Evolutionary conservation across 2,329 filamentous ascomycete genomes (phyloP).

Genomic region (Ophiocordyceps camponoti-saundersi): DNA sequence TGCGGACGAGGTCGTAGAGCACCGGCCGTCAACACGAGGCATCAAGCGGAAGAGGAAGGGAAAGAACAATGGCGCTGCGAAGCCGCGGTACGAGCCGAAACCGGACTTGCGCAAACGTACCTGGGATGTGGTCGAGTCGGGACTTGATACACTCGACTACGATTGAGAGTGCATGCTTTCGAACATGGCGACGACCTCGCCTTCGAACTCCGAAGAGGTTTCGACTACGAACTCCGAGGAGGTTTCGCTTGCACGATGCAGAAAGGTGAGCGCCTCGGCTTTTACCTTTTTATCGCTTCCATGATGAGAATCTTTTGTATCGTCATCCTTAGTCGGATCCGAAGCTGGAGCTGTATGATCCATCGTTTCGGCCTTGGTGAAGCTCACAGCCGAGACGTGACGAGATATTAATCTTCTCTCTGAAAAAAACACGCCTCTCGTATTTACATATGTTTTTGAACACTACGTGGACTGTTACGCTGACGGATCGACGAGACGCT

Average conservation of each 20-base stretch:
- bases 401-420: constrained; percentile 40
- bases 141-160: constrained; percentile 43
- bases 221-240: too few relatives aligned
- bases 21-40: not conserved
- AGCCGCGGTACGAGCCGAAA: constrained; percentile 28
- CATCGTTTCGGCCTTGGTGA: constrained; percentile 14
- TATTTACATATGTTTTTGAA: not conserved
- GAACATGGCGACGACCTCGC: too few relatives aligned
- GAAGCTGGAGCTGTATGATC: constrained; percentile 14
- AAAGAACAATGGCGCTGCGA: constrained; percentile 14
- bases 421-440: constrained; percentile 14
- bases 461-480: not conserved
- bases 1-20: not conserved
- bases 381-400: constrained; percentile 20
- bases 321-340: constrained; percentile 92
- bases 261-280: not conserved
- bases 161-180: constrained; percentile 27
- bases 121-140: constrained; percentile 48
- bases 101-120: constrained; percentile 48
- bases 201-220: too few relatives aligned
- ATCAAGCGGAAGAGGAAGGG: constrained; percentile 19
- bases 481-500: not conserved
- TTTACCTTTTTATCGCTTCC: not conserved
- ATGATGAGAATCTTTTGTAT: constrained; percentile 79
- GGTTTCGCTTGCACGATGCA: too few relatives aligned